Conservation (phyloP, 495 filamentous ascomycete genomes). For the Cercophora samala region DNA sequence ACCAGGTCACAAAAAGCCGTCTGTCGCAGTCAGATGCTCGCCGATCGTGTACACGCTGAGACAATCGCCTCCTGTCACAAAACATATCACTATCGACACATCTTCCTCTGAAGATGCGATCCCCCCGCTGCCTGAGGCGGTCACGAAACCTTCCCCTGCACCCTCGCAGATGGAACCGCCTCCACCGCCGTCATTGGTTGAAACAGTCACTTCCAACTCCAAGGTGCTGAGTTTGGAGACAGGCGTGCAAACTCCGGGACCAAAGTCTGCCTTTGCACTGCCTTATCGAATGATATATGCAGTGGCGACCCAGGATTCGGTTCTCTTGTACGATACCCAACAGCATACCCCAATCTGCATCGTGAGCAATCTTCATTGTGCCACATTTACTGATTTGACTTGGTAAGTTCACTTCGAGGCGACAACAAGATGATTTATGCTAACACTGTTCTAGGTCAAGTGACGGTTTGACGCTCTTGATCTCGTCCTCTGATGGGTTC, state of each 20-base stretch:
- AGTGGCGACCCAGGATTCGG: constrained; percentile 93
- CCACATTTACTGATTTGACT: constrained; percentile 92
- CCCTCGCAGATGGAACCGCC: constrained; percentile 83
- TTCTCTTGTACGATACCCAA: constrained; percentile 96
- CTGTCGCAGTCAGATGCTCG: constrained; percentile 92
- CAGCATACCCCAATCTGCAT: constrained; percentile 88
- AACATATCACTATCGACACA: constrained; percentile 90
- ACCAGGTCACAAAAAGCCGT: constrained; percentile 97
- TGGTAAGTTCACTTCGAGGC: constrained; percentile 61
- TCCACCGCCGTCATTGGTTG: constrained; percentile 53
- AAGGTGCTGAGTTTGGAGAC: constrained; percentile 53
- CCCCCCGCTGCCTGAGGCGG: constrained; percentile 75
- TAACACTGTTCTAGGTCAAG: constrained; percentile 68
- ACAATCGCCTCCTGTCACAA: constrained; percentile 62
- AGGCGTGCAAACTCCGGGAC: constrained; percentile 48
- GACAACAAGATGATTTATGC: constrained; percentile 11
- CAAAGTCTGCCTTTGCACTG: constrained; percentile 71
- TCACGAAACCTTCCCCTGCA: constrained; percentile 55
- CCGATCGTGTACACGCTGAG: constrained; percentile 83
- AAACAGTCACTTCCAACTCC: constrained; percentile 39
- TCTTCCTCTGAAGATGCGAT: constrained; percentile 83
- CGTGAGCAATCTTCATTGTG: constrained; percentile 94
- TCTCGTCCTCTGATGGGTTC: constrained; percentile 97
- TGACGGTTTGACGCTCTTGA: constrained; percentile 86
- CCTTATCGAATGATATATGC: constrained; percentile 95